phyloP scores from a whole-genome alignment of 2,329 filamentous ascomycete genomes.

The Hymenotorrendiella dingleyae region DNA sequence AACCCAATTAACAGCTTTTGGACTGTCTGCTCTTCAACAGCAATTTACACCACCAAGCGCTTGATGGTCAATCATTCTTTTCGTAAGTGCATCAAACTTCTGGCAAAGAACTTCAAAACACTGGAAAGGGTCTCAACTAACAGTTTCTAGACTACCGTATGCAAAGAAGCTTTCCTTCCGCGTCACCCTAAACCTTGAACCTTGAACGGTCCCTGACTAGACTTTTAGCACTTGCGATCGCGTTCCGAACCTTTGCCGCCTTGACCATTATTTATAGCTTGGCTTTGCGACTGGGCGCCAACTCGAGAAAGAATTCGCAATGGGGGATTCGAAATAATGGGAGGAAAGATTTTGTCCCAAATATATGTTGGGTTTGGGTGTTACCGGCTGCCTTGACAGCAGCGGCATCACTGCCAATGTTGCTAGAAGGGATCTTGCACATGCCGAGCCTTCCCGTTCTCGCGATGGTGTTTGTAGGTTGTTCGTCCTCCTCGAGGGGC shows the following conservation, averaged over 20 bases:
- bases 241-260: slow-evolving; percentile 14
- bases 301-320: slow-evolving; percentile 1
- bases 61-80: slow-evolving; percentile 19
- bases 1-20: slow-evolving; percentile 9
- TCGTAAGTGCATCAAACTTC: slow-evolving; percentile 13
- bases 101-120: background rate
- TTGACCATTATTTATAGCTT: slow-evolving; percentile 12
- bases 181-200: background rate
- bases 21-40: slow-evolving; percentile 14
- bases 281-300: slow-evolving; percentile 5
- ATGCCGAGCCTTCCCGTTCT: slow-evolving; percentile 25
- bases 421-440: slow-evolving; percentile 23
- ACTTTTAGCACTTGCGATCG: slow-evolving; percentile 18
- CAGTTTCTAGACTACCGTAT: slow-evolving; percentile 19
- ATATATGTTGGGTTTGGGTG: slow-evolving; percentile 15
- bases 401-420: slow-evolving; percentile 20
- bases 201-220: background rate
- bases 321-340: slow-evolving; percentile 12
- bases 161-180: too few relatives aligned
- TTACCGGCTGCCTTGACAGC: slow-evolving; percentile 18
- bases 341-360: slow-evolving; percentile 5
- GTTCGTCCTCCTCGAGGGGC: background rate
- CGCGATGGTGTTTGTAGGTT: slow-evolving; percentile 26
- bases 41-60: slow-evolving; percentile 17
- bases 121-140: too few relatives aligned